These are phyloP conservation scores for Rhynchosporium secalis DNA, from an alignment of 2,329 filamentous ascomycete genomes.

Conservation along the genomic window DNA sequence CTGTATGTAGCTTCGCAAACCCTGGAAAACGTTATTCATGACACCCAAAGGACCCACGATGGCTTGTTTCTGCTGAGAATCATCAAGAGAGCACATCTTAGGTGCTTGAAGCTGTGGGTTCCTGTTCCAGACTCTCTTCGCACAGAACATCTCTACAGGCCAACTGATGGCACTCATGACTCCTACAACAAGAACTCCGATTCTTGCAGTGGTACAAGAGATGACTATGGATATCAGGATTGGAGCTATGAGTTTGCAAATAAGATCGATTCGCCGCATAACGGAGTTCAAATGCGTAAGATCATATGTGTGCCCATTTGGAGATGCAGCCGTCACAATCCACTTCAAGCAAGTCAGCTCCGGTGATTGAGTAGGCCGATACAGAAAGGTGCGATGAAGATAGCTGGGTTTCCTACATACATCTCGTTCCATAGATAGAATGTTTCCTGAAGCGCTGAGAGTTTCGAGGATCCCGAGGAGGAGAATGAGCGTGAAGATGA, in stretches of 20 bases:
- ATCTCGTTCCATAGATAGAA: constrained; percentile 50
- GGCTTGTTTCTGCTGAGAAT: not conserved
- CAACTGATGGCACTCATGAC: constrained; percentile 46
- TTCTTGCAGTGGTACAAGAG: constrained; percentile 44
- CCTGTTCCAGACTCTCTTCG: constrained; percentile 44
- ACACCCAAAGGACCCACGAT: not conserved
- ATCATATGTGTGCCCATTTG: constrained; percentile 40
- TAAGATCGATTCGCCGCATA: constrained; percentile 58
- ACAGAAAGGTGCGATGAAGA: too few species aligned
- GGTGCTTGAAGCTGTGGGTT: constrained; percentile 36
- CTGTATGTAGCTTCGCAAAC: constrained; percentile 32
- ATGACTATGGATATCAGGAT: constrained; percentile 51
- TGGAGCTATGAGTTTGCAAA: constrained; percentile 56
- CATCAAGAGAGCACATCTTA: constrained; percentile 28
- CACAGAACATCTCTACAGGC: constrained; percentile 44
- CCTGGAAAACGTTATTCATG: constrained; percentile 9
- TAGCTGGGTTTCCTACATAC: too few species aligned
- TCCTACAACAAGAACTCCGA: constrained; percentile 50
- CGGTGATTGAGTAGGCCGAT: too few species aligned
- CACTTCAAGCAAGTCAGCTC: constrained; percentile 32
- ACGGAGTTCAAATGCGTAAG: constrained; percentile 50
- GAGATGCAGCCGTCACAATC: constrained; percentile 43
- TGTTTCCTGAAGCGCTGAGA: constrained; percentile 45
- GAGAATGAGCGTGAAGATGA: constrained; percentile 42
- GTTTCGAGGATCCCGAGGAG: constrained; percentile 45